phyloP scores from a whole-genome alignment of 139 green algal genomes.

The Asterochloris erici region DNA sequence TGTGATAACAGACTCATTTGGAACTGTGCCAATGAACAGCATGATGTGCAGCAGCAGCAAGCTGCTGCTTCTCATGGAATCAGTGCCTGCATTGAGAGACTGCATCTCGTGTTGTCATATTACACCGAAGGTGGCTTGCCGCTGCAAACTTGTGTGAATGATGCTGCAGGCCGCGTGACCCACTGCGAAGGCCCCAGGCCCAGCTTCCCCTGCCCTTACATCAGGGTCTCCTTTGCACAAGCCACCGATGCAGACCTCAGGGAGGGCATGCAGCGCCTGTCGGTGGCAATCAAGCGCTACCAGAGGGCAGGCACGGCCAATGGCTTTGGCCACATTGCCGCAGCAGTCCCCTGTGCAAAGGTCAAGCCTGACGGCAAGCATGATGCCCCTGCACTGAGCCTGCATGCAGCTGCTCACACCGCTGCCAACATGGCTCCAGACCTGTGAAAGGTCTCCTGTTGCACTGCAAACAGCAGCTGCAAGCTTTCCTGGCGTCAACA shows the following conservation, averaged over 20 bases:
- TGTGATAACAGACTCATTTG: not conserved
- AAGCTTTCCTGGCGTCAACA: too few species aligned
- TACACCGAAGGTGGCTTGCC: not conserved
- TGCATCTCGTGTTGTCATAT: not conserved
- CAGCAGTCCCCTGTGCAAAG: not conserved
- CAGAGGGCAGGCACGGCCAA: not conserved
- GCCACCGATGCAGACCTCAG: conserved; percentile 22
- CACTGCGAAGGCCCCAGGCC: conserved; percentile 13
- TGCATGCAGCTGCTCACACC: conserved; percentile 4
- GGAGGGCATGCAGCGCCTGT: conserved; percentile 37
- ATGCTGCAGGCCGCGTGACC: conserved; percentile 22
- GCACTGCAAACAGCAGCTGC: too few species aligned
- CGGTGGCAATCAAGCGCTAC: conserved; percentile 7
- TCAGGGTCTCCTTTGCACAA: conserved; percentile 46
- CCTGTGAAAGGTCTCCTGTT: too few species aligned
- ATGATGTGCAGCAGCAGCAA: not conserved
- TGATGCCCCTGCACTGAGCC: not conserved
- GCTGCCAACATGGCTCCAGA: not conserved
- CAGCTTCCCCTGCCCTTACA: conserved; percentile 23
- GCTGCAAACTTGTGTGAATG: not conserved
- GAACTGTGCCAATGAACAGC: not conserved
- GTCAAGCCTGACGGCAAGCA: not conserved
- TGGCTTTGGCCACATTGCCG: not conserved
- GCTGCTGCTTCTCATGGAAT: not conserved
- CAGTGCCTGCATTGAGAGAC: not conserved